Conservation (phyloP, 2,329 filamentous ascomycete species). For the Exophiala viscosa region DNA sequence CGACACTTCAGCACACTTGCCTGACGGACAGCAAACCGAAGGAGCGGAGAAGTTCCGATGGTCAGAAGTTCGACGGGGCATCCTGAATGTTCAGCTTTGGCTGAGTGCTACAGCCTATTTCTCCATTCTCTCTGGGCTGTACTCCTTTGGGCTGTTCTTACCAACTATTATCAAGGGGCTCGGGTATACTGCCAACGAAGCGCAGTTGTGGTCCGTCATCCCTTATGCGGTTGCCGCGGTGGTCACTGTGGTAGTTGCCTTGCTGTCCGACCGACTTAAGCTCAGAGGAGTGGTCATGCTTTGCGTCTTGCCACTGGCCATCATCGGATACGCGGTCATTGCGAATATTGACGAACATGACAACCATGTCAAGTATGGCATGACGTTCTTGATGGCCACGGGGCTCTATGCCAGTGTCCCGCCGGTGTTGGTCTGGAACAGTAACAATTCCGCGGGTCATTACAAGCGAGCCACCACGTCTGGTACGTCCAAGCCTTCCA, state of each 20-base stretch:
- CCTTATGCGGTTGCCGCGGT: conserved; percentile 70
- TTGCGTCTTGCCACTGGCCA: conserved; percentile 59
- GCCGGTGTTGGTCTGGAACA: conserved; percentile 62
- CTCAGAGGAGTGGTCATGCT: conserved; percentile 66
- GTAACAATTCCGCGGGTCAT: conserved; percentile 65
- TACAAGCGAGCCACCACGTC: conserved; percentile 62
- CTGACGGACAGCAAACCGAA: conserved; percentile 47
- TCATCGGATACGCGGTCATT: conserved; percentile 63
- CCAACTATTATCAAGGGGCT: conserved; percentile 69
- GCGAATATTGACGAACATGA: conserved; percentile 50
- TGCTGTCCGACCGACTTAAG: conserved; percentile 67
- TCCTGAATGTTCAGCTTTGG: conserved; percentile 70
- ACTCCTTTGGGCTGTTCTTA: conserved; percentile 73
- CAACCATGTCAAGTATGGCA: conserved; percentile 55
- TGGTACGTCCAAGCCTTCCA: conserved; percentile 33
- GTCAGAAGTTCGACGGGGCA: conserved; percentile 65
- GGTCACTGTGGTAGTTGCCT: conserved; percentile 67
- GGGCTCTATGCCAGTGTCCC: conserved; percentile 63
- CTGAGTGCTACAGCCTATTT: conserved; percentile 74
- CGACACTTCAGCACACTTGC: conserved; percentile 64
- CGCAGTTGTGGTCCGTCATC: conserved; percentile 70
- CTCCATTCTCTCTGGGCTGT: conserved; percentile 75
- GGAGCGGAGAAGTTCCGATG: conserved; percentile 66
- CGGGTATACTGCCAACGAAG: conserved; percentile 57
- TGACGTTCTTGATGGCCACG: conserved; percentile 65